Base-by-base conservation (phyloP, 768 basidiomycete genomes). In the Tylopilus plumbeoviolaceoides region DNA sequence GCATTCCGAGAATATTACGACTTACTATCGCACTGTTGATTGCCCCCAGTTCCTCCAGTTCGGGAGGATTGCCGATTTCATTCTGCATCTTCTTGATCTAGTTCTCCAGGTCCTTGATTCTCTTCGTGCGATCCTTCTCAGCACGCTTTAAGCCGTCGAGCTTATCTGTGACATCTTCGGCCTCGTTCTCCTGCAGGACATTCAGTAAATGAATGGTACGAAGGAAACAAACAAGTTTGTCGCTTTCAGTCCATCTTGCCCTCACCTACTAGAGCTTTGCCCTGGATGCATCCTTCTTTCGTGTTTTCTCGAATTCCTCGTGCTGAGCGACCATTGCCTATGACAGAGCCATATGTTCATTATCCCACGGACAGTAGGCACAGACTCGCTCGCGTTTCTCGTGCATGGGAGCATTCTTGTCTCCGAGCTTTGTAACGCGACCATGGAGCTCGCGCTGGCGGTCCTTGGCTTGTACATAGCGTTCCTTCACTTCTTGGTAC, bases 331-430 rank as follows among this genome's bases (percentile, higher is more conserved):
- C 78, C 21, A 85, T 58, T 80, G 74, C 40, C 85, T 89, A 50
- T 1, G 47, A 50, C 25, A 30, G 25, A 18, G 14, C 39, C 33
- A 46, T 5, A 46, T 39, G 55, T 27, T n/a, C 12, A 41, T 31
- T 27, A 10, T 8, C 8, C 30, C 10, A 20, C 5, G 12, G 6
- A 8, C 21, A 47, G 53, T 17, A 14, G 14, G 23, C 15, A 39
- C 4, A 20, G 14, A 60, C 63, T 41, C 50, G 79, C 76, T 70
- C 69, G 52, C 83, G 73, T n/a, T 83, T 73, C 3, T 73, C 73
- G 54, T 82, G 80, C 15, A 82, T 80, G 5, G 91, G 90, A 18
- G 76, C 78, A 45, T 91, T 85, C 67, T 75, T 81, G 14, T 75
- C 74, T 59, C 81, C 76, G 42, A 90, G 69, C 30, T 55, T 63